Evolutionary conservation across 2,329 filamentous ascomycete genomes (phyloP), one percentile per base, ranked within the genome.

Genomic region (Sporothrix dimorphospora): DNA sequence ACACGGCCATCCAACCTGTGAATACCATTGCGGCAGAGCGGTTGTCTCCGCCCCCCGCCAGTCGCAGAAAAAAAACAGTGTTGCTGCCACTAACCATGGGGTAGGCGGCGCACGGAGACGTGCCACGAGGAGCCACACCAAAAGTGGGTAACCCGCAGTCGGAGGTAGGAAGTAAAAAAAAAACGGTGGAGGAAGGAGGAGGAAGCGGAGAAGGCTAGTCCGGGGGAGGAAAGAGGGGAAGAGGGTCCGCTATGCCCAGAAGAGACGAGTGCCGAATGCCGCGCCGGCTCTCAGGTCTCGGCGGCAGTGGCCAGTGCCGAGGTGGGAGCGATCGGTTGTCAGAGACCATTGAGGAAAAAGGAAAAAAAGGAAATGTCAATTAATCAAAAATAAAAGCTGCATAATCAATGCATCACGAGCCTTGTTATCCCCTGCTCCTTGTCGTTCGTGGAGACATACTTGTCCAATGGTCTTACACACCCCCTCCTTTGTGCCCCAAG

Each of bases 221-320:
- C 27, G 47, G 34, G 19, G 30, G 27, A 21, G 47, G 45, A 67
- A 67, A 47, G 27, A 34, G 63, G 16, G 49, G 66, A 49, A 67
- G 24, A 19, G 51, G 49, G 7, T 21, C 67, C 38, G 38, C 67
- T 45, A 30, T 55, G 16, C 34, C 67, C 21, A 45, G 14, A 42
- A 57, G n/a, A 38, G 38, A 16, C 49, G 34, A 69, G 49, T 27
- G 38, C 66, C 66, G 66, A 69, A 69, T 51, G 47, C 66, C 66
- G 66, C 40, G 51, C 34, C 65, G 65, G 47, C 65, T 57, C 34
- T 42, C 21, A 61, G 19, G 8, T 12, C 14, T 57, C 40, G 38
- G 21, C 65, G 27, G 34, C 8, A 45, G 27, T 27, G 24, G 47
- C 45, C 27, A 40, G 2, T 21, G 12, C 30, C 38, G n/a, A 19